Base-by-base conservation (phyloP, 768 basidiomycete species). In the Infundibulicybe gibba region DNA sequence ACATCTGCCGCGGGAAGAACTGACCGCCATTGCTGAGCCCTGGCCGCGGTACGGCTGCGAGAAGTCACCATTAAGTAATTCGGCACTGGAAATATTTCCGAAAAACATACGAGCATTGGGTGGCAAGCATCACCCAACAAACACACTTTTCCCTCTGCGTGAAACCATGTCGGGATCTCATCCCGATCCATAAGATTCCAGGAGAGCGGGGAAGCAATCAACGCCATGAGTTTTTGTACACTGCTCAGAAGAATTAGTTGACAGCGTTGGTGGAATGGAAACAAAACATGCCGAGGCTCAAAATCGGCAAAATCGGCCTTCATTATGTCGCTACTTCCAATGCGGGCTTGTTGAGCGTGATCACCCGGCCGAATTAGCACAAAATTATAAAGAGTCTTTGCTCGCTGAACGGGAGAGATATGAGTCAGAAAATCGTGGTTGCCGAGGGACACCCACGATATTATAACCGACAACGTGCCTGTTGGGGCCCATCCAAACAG, bases 401-500 rank as follows among this genome's bases (percentile, higher is more conserved):
- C 65, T 30, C 74, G 57, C 66, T 68, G 34, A n/a, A 16, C 17
- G 25, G 25, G 25, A 25, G 8, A 25, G 6, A 2, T 14, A 1
- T 15, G 17, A 8, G 31, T 41, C 30, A 45, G 19, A 44, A 25
- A 2, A 5, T 6, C 39, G 9, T 21, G 41, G 32, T 15, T 40
- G 12, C 40, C 13, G 42, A 38, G 17, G 5, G 30, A 14, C 14
- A 59, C 67, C 21, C 49, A 69, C 69, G n/a, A 69, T 56, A 43
- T 61, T 64, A 47, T 70, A 70, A 8, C 62, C 68, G 17, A 69
- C 62, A 20, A 69, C 55, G 48, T 71, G 68, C 41, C 61, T 58
- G 2, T 64, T 45, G 0, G 81, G 79, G 1, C 76, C 82, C 68
- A 84, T 75, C 84, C 84, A 85, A 0, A 67, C 70, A 0, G 75